Percentiles rank a stretch among this genome's conserved stretches.
Evolutionary conservation across 495 filamentous ascomycete species (phyloP).

Genomic region (Elasticomyces elasticus): DNA sequence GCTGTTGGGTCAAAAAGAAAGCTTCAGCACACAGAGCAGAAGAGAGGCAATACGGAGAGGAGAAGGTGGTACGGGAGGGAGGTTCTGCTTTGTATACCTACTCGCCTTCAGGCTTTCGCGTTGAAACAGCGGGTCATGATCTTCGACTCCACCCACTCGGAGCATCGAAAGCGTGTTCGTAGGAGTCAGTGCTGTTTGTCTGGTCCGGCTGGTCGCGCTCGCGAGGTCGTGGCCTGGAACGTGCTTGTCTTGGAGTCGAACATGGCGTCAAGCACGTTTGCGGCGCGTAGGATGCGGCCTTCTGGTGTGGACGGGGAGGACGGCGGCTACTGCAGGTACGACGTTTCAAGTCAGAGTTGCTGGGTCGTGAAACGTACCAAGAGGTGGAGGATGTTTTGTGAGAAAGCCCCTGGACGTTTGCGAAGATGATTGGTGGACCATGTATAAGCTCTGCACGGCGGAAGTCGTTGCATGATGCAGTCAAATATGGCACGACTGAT

Average conservation of each 20-base stretch:
- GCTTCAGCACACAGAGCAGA: slow-evolving; percentile 6
- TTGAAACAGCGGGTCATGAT: neutral
- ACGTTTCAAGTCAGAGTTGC: neutral
- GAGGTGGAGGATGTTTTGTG: neutral
- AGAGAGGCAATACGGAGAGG: slow-evolving; percentile 1
- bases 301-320: neutral
- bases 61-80: neutral
- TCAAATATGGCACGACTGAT: too few relatives aligned
- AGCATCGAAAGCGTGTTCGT: neutral
- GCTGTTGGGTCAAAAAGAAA: slow-evolving; percentile 1
- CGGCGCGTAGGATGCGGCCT: neutral
- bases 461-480: neutral
- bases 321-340: slow-evolving; percentile 7
- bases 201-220: neutral
- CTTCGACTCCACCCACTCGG: neutral
- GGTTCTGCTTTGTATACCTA: neutral
- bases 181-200: neutral
- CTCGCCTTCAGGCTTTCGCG: neutral
- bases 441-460: neutral
- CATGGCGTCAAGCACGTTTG: neutral
- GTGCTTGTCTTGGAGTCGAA: neutral
- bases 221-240: neutral
- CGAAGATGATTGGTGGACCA: neutral
- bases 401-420: neutral
- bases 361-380: neutral